These are phyloP conservation scores for Coemansia sp. DNA, from an alignment of 192 early-diverging fungal genomes.

Conservation along the genomic window DNA sequence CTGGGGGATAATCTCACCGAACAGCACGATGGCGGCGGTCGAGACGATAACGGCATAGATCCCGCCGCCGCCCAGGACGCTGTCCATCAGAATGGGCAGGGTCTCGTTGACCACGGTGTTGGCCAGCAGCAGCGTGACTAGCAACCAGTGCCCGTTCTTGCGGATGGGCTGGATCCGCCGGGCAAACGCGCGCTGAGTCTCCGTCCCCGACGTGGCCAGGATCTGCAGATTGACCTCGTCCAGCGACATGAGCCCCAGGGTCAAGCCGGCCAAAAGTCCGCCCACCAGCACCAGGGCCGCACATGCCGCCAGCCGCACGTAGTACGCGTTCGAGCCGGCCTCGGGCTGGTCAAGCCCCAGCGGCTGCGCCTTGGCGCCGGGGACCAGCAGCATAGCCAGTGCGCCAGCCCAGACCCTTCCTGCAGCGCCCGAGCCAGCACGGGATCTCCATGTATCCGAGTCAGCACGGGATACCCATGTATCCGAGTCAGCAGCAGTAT, in stretches of 20 bases:
- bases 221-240: slow-evolving; percentile 80
- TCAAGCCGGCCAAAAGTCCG: slow-evolving; percentile 69
- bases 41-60: slow-evolving; percentile 80
- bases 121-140: slow-evolving; percentile 85
- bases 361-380: too few species aligned
- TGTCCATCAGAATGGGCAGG: slow-evolving; percentile 79
- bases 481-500: too few species aligned
- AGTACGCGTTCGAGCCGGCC: slow-evolving; percentile 20
- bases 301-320: slow-evolving; percentile 49
- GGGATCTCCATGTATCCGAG: too few species aligned
- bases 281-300: slow-evolving; percentile 67
- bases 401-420: too few species aligned
- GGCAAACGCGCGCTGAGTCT: slow-evolving; percentile 65
- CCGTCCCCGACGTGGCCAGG: slow-evolving; percentile 71
- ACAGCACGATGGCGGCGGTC: slow-evolving; percentile 83
- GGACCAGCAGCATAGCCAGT: too few species aligned
- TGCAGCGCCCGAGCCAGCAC: too few species aligned
- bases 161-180: slow-evolving; percentile 78
- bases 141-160: slow-evolving; percentile 86
- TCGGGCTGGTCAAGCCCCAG: too few species aligned
- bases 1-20: slow-evolving; percentile 96
- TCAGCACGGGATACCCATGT: too few species aligned
- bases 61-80: slow-evolving; percentile 69
- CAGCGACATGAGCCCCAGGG: slow-evolving; percentile 71
- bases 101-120: slow-evolving; percentile 97